Percentiles rank a stretch among this genome's conserved stretches.
phyloP scores from a whole-genome alignment of 495 filamentous ascomycete genomes.

The Neurospora africana region DNA sequence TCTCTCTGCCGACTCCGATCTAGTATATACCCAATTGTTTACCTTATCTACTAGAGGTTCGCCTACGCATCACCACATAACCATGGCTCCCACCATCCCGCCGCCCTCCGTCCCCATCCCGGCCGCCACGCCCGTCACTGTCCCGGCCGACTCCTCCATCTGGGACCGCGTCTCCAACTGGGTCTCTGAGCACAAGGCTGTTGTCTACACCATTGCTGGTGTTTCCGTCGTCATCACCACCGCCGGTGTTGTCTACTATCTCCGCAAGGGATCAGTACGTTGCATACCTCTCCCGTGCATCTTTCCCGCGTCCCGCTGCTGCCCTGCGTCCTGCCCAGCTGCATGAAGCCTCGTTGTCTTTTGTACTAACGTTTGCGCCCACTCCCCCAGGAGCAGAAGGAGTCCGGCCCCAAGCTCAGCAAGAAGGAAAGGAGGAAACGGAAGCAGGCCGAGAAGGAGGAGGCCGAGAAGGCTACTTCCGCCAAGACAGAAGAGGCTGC shows the following conservation, averaged over 20 bases:
- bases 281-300: background rate
- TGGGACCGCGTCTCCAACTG: slow-evolving; percentile 87
- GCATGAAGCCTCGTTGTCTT: background rate
- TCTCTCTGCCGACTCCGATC: slow-evolving; percentile 8
- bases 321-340: background rate
- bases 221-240: slow-evolving; percentile 82
- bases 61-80: background rate
- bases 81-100: slow-evolving; percentile 33
- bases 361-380: background rate
- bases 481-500: slow-evolving; percentile 9
- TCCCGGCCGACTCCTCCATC: slow-evolving; percentile 50
- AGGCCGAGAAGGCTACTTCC: slow-evolving; percentile 27
- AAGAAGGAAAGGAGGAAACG: slow-evolving; percentile 54
- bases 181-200: slow-evolving; percentile 88
- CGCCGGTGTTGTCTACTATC: slow-evolving; percentile 86
- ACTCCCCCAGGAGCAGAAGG: slow-evolving; percentile 16
- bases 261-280: slow-evolving; percentile 42
- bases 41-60: slow-evolving; percentile 1
- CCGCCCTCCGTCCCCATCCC: slow-evolving; percentile 31
- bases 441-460: slow-evolving; percentile 59
- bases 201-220: slow-evolving; percentile 92
- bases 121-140: slow-evolving; percentile 23
- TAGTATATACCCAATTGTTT: slow-evolving; percentile 1
- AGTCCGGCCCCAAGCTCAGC: slow-evolving; percentile 29
- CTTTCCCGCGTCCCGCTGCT: background rate